Evolutionary conservation across 2,329 filamentous ascomycete genomes (phyloP).

Genomic region (Didymella sp.): DNA sequence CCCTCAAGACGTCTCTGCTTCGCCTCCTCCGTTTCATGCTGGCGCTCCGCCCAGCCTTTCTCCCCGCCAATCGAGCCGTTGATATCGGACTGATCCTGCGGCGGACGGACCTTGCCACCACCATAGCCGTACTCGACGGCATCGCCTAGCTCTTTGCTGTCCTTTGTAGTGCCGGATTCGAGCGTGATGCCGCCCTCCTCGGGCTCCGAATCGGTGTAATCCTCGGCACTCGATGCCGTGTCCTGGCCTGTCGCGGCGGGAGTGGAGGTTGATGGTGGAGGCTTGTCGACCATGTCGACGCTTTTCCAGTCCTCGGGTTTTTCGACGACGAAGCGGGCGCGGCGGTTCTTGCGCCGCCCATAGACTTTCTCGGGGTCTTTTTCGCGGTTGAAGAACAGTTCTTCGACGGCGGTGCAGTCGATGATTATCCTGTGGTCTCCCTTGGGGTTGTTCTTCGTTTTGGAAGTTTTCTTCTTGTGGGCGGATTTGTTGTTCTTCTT

Average conservation of each 20-base stretch:
- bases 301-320: slow-evolving; percentile 52
- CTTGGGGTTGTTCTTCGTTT: slow-evolving; percentile 45
- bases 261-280: slow-evolving; percentile 1
- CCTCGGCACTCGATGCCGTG: slow-evolving; percentile 4
- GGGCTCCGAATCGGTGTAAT: slow-evolving; percentile 25
- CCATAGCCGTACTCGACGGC: slow-evolving; percentile 36
- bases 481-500: slow-evolving; percentile 22
- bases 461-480: slow-evolving; percentile 40
- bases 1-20: slow-evolving; percentile 58
- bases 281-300: slow-evolving; percentile 54
- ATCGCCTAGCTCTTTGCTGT: slow-evolving; percentile 4
- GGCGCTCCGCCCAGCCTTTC: slow-evolving; percentile 61
- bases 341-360: slow-evolving; percentile 57
- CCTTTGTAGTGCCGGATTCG: background rate
- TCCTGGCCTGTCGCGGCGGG: slow-evolving; percentile 20
- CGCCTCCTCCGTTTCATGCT: slow-evolving; percentile 61
- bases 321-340: slow-evolving; percentile 49
- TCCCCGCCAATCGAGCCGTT: slow-evolving; percentile 65
- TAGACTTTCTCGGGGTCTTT: slow-evolving; percentile 56
- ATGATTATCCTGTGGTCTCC: slow-evolving; percentile 61
- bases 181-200: slow-evolving; percentile 15
- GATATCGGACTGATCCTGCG: slow-evolving; percentile 57
- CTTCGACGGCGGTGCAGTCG: slow-evolving; percentile 59
- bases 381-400: slow-evolving; percentile 56
- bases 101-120: slow-evolving; percentile 47